Conservation (phyloP, 768 basidiomycete species). For the Cystofilobasidium macerans region DNA sequence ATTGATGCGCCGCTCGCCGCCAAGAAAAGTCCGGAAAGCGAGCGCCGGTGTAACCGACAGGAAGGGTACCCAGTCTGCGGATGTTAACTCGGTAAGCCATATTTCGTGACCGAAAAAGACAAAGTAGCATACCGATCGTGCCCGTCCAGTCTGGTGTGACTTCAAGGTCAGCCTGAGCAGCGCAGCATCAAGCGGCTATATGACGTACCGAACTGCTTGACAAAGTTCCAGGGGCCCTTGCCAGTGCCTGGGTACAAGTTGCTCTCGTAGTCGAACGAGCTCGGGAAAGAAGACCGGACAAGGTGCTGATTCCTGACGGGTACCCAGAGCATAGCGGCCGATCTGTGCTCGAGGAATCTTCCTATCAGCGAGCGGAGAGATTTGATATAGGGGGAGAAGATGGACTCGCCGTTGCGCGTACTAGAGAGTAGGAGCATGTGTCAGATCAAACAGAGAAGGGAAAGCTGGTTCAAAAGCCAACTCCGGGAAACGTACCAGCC, state of each 20-base stretch:
- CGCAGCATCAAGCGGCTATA: neutral
- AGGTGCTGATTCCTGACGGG: conserved; percentile 11
- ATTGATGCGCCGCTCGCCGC: conserved; percentile 20
- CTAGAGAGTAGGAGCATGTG: too few relatives aligned
- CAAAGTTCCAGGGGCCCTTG: conserved; percentile 4
- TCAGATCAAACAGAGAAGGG: too few relatives aligned
- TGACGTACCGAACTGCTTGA: conserved; percentile 12
- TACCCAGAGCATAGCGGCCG: conserved; percentile 22
- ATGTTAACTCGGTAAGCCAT: neutral
- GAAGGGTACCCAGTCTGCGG: conserved; percentile 16
- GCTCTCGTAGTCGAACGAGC: conserved; percentile 12
- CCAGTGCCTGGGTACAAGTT: conserved; percentile 17
- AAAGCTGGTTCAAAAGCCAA: too few relatives aligned
- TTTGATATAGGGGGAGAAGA: too few relatives aligned
- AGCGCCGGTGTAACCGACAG: conserved; percentile 23
- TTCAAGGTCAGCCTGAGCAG: neutral
- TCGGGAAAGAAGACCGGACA: conserved; percentile 15
- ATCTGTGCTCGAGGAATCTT: neutral
- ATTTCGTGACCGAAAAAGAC: neutral
- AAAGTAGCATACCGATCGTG: neutral
- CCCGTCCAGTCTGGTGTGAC: conserved; percentile 12
- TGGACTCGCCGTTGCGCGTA: too few relatives aligned
- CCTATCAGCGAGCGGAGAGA: too few relatives aligned
- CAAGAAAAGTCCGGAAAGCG: conserved; percentile 16
- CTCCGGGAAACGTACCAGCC: conserved; percentile 16